Percentiles rank a stretch among this genome's conserved stretches.
Conservation (phyloP, 1,284 basidiomycete genomes). For the Rhodotorula sp. region DNA sequence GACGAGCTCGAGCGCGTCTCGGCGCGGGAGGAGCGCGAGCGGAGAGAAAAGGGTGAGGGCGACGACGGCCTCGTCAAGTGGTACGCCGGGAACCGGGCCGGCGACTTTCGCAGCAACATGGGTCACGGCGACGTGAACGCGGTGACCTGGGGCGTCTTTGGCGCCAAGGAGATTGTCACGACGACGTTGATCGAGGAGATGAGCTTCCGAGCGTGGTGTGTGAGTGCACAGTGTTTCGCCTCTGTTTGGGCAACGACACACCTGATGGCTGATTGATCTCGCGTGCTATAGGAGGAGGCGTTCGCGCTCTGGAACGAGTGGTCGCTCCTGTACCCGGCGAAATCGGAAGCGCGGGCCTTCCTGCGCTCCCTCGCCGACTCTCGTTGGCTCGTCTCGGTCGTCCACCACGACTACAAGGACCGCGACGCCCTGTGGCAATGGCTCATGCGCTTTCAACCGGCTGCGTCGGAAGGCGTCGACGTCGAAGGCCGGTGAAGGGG, state of each 20-base stretch:
- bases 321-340: slow-evolving; percentile 79
- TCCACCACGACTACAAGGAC: slow-evolving; percentile 92
- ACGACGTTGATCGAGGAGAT: slow-evolving; percentile 54
- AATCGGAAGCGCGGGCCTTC: slow-evolving; percentile 68
- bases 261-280: slow-evolving; percentile 3
- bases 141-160: slow-evolving; percentile 54
- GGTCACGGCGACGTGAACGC: slow-evolving; percentile 51
- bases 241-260: no score
- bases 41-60: slow-evolving; percentile 25
- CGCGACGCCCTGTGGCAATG: slow-evolving; percentile 81
- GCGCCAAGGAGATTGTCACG: slow-evolving; percentile 53
- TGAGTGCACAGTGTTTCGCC: slow-evolving; percentile 49
- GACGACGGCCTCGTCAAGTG: slow-evolving; percentile 39
- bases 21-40: slow-evolving; percentile 17
- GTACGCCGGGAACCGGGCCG: slow-evolving; percentile 73
- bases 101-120: slow-evolving; percentile 50
- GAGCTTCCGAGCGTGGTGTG: slow-evolving; percentile 58
- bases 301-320: slow-evolving; percentile 96
- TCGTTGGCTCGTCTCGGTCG: slow-evolving; percentile 88
- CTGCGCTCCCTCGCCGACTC: slow-evolving; percentile 69
- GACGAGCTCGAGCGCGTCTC: slow-evolving; percentile 57
- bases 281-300: slow-evolving; percentile 74
- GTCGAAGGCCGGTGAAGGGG: neutral
- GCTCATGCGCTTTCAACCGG: slow-evolving; percentile 55
- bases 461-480: neutral